phyloP scores from a whole-genome alignment of 768 basidiomycete genomes.

The Scleroderma citrinum region DNA sequence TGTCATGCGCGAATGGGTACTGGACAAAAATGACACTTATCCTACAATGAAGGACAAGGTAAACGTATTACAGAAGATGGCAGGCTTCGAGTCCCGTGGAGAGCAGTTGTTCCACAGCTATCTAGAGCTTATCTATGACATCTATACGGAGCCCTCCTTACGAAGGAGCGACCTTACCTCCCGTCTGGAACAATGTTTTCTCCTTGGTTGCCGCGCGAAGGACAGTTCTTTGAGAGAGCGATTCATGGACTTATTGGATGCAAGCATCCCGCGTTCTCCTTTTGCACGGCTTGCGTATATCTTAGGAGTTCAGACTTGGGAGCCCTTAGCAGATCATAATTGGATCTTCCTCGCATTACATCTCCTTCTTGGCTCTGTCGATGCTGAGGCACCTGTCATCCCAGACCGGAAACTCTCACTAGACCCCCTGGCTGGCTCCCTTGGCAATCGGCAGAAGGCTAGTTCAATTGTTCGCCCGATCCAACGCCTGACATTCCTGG shows the following conservation, averaged over 20 bases:
- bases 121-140: conserved; percentile 85
- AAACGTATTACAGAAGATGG: conserved; percentile 83
- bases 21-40: conserved; percentile 76
- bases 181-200: conserved; percentile 87
- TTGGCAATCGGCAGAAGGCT: conserved; percentile 41
- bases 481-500: conserved; percentile 77
- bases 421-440: conserved; percentile 29
- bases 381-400: conserved; percentile 37
- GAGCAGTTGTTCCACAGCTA: conserved; percentile 80
- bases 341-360: conserved; percentile 93
- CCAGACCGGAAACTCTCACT: conserved; percentile 36
- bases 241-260: conserved; percentile 87
- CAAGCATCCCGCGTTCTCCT: conserved; percentile 79
- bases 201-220: conserved; percentile 83
- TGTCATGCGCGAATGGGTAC: conserved; percentile 84
- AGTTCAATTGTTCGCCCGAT: conserved; percentile 63
- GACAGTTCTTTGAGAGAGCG: conserved; percentile 73
- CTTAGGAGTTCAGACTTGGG: conserved; percentile 93
- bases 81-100: conserved; percentile 69
- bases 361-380: conserved; percentile 75
- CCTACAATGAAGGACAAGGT: conserved; percentile 97
- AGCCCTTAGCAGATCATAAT: conserved; percentile 82
- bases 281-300: conserved; percentile 83
- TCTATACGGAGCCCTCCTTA: conserved; percentile 82
- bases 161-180: conserved; percentile 92